Evolutionary conservation across 2,329 filamentous ascomycete genomes (phyloP).

Genomic region (Dactylellina cionopaga): DNA sequence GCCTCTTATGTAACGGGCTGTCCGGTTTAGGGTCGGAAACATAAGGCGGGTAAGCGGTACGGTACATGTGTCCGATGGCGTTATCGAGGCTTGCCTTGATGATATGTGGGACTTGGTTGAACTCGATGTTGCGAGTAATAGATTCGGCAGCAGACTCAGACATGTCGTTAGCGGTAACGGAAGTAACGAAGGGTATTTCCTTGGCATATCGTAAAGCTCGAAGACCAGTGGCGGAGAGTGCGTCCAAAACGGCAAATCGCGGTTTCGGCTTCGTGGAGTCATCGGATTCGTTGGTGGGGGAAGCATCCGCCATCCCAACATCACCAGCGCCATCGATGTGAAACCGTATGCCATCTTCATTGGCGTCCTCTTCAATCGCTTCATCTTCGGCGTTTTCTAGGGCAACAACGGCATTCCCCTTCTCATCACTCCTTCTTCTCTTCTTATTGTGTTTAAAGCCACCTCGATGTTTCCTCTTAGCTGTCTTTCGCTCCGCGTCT

Average conservation of each 20-base stretch:
- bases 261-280: slow-evolving; percentile 24
- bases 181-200: slow-evolving; percentile 85
- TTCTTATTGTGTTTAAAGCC: slow-evolving; percentile 61
- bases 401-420: slow-evolving; percentile 59
- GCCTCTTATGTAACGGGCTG: slow-evolving; percentile 25
- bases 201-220: slow-evolving; percentile 90
- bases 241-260: slow-evolving; percentile 87
- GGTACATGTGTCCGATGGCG: slow-evolving; percentile 90
- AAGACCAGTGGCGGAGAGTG: slow-evolving; percentile 90
- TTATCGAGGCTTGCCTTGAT: slow-evolving; percentile 65
- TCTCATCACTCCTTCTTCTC: slow-evolving; percentile 64
- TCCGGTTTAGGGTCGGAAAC: slow-evolving; percentile 14
- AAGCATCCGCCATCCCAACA: slow-evolving; percentile 41
- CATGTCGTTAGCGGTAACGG: slow-evolving; percentile 88
- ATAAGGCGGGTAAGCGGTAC: slow-evolving; percentile 34
- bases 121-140: slow-evolving; percentile 83
- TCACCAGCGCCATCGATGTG: slow-evolving; percentile 16
- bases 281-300: slow-evolving; percentile 4
- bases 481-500: slow-evolving; percentile 63
- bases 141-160: slow-evolving; percentile 78
- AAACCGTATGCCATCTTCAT: slow-evolving; percentile 7
- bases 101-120: slow-evolving; percentile 73
- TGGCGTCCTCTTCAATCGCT: slow-evolving; percentile 54
- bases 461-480: slow-evolving; percentile 61
- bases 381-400: slow-evolving; percentile 58